phyloP scores from a whole-genome alignment of 306 rosid genomes.

The Glycine soja region DNA sequence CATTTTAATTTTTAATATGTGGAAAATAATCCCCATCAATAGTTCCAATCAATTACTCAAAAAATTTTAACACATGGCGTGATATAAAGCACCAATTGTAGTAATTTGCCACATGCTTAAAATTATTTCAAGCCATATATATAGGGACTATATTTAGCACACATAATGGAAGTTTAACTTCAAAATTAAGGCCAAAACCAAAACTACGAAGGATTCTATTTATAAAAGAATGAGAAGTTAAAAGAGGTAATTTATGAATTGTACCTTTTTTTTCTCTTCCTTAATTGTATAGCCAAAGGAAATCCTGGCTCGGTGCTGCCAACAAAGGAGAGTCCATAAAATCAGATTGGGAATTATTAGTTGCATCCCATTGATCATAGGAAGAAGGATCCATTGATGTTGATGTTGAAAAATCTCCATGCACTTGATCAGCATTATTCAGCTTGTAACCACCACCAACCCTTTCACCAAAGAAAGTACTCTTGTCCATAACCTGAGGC shows the following conservation, averaged over 20 bases:
- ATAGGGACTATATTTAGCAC: too few species aligned
- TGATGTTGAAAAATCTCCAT: background rate
- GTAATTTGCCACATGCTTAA: background rate
- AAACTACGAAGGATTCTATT: slow-evolving; percentile 2
- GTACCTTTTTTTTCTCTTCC: background rate
- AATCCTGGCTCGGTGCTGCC: slow-evolving; percentile 9
- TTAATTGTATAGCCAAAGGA: background rate
- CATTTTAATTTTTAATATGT: too few species aligned
- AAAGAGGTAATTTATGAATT: background rate
- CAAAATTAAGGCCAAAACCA: background rate
- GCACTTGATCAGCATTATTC: background rate
- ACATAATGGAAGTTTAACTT: background rate
- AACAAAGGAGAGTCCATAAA: slow-evolving; percentile 14
- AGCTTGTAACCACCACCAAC: background rate
- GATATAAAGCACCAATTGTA: background rate
- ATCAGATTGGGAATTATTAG: slow-evolving; percentile 14
- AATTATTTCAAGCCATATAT: too few species aligned
- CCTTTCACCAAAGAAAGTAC: background rate
- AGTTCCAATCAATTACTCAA: background rate
- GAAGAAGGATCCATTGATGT: background rate
- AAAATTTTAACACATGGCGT: background rate
- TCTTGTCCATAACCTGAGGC: background rate
- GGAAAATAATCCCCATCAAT: too few species aligned
- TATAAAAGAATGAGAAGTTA: background rate
- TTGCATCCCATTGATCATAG: background rate